Conservation (phyloP, 805 yeast genomes). For the Candida piceae region DNA sequence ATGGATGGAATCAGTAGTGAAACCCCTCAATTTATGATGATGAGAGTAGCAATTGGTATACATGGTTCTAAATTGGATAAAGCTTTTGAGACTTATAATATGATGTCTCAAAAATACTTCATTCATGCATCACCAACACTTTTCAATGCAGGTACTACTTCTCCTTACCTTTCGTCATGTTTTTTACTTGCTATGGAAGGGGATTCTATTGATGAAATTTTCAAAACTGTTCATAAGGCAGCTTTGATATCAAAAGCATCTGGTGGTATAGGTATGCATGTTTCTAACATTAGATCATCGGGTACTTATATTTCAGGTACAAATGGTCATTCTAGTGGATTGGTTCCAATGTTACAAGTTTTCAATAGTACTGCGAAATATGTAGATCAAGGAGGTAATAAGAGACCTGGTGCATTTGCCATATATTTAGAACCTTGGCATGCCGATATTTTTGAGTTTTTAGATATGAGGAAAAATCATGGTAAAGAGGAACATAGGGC, state of each 20-base stretch:
- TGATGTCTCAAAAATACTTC: constrained; percentile 83
- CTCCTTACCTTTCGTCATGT: constrained; percentile 85
- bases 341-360: constrained; percentile 94
- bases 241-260: constrained; percentile 92
- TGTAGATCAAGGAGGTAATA: constrained; percentile 98
- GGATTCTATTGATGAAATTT: constrained; percentile 94
- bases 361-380: constrained; percentile 94
- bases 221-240: constrained; percentile 79
- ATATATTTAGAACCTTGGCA: constrained; percentile 97
- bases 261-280: constrained; percentile 92
- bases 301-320: constrained; percentile 91
- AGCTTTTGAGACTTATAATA: constrained; percentile 76
- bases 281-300: constrained; percentile 78
- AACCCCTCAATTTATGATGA: constrained; percentile 84
- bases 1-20: constrained; percentile 67
- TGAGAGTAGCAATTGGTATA: constrained; percentile 91
- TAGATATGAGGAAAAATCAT: constrained; percentile 86
- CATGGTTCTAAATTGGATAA: constrained; percentile 63
- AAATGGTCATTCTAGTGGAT: constrained; percentile 87
- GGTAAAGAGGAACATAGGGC: constrained; percentile 94
- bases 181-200: constrained; percentile 87
- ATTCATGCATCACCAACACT: constrained; percentile 95
- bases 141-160: constrained; percentile 87
- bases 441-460: constrained; percentile 78
- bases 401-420: constrained; percentile 97